Percentiles rank a stretch among this genome's conserved stretches.
phyloP scores from a whole-genome alignment of 768 basidiomycete species.

The Lactifluus piperatus region DNA sequence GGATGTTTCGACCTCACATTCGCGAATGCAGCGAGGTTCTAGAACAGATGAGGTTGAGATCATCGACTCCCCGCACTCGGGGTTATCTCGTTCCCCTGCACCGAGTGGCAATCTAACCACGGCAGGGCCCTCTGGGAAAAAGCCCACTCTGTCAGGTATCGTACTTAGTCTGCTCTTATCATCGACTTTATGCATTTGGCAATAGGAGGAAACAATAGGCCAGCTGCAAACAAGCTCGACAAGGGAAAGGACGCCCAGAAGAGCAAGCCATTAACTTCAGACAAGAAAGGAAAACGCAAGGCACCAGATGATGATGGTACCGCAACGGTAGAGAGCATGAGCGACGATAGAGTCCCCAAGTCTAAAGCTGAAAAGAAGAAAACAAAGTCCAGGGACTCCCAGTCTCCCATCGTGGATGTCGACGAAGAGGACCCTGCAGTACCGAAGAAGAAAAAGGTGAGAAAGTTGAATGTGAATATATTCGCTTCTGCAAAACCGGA shows the following conservation, averaged over 20 bases:
- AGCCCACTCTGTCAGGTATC: background rate
- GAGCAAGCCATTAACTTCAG: background rate
- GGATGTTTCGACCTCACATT: background rate
- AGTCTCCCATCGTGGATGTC: background rate
- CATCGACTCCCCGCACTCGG: background rate
- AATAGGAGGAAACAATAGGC: slow-evolving; percentile 1
- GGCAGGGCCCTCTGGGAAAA: background rate
- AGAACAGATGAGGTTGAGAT: background rate
- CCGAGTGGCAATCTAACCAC: background rate
- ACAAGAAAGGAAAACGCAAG: slow-evolving; percentile 34
- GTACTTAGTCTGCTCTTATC: background rate
- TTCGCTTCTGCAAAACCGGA: slow-evolving; percentile 8
- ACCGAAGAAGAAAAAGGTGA: slow-evolving; percentile 19
- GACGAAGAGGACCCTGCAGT: slow-evolving; percentile 1
- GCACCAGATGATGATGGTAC: slow-evolving; percentile 24
- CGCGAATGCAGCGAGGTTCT: background rate
- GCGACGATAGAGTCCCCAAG: background rate
- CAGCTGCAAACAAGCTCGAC: slow-evolving; percentile 11
- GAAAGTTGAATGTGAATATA: slow-evolving; percentile 15
- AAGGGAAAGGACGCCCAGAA: slow-evolving; percentile 12
- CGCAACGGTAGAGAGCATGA: background rate
- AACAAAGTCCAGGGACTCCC: background rate
- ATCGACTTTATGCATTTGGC: background rate
- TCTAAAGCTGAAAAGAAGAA: background rate
- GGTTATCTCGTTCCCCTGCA: background rate